Evolutionary conservation across 1,284 basidiomycete genomes (phyloP).

Genomic region (Ustilago trichophora): DNA sequence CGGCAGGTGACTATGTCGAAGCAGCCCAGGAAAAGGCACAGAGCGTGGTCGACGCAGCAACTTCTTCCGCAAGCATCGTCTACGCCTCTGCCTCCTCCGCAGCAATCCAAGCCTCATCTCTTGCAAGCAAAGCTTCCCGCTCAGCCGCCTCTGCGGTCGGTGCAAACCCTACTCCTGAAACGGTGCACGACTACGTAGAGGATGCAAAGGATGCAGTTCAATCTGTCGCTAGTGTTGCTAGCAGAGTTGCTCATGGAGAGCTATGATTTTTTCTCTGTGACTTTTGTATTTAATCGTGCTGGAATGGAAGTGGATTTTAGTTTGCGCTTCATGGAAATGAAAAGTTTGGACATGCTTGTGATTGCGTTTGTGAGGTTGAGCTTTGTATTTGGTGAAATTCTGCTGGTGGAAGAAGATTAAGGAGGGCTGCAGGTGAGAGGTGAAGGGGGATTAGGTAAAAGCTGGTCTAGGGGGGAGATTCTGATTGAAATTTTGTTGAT

Average conservation of each 20-base stretch:
- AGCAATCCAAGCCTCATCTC: slow-evolving; percentile 3
- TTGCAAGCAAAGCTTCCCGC: slow-evolving; percentile 11
- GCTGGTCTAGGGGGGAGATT: too few species aligned
- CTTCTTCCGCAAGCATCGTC: neutral
- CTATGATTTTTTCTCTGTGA: slow-evolving; percentile 2
- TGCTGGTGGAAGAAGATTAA: too few species aligned
- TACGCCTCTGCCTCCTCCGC: neutral
- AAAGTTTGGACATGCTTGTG: neutral
- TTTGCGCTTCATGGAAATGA: neutral
- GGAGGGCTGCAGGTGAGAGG: too few species aligned
- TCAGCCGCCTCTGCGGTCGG: slow-evolving; percentile 12
- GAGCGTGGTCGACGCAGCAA: neutral
- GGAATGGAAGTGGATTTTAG: too few species aligned
- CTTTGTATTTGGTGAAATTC: neutral
- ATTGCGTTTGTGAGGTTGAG: neutral
- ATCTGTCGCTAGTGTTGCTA: neutral
- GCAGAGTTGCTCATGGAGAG: slow-evolving; percentile 18
- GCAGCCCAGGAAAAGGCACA: slow-evolving; percentile 1
- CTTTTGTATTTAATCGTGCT: too few species aligned
- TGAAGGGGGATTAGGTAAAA: too few species aligned
- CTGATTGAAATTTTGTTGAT: too few species aligned
- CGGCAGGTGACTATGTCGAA: slow-evolving; percentile 15
- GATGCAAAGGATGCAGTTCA: slow-evolving; percentile 6
- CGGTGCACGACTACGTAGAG: slow-evolving; percentile 26
- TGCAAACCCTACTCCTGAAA: slow-evolving; percentile 24